Conservation (phyloP, 805 yeast species). For the Yamadazyma akitaensis region DNA sequence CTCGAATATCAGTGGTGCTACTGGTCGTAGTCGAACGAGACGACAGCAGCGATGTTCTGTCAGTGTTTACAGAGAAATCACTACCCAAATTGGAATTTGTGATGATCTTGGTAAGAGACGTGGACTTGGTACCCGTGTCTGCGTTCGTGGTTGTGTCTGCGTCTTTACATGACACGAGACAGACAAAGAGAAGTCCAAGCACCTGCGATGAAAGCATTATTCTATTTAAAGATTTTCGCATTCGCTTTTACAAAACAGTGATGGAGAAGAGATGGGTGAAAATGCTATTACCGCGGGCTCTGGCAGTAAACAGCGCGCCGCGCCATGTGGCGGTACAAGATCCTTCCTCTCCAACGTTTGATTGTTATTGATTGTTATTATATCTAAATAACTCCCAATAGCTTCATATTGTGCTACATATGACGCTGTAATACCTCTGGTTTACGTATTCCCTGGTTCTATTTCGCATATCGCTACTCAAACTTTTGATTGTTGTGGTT, state of each 20-base stretch:
- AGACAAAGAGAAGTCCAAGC: neutral
- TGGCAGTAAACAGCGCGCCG: too few species aligned
- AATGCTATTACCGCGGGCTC: neutral
- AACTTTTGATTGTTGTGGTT: too few species aligned
- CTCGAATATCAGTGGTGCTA: neutral
- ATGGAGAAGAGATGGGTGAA: neutral
- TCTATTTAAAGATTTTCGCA: slow-evolving; percentile 1
- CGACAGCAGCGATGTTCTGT: slow-evolving; percentile 1
- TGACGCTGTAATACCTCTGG: neutral
- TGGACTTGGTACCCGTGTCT: neutral
- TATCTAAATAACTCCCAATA: too few species aligned
- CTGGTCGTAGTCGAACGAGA: neutral
- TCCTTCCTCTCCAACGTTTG: too few species aligned
- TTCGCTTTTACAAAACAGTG: neutral
- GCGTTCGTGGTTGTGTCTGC: neutral
- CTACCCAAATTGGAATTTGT: slow-evolving; percentile 14
- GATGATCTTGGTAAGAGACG: slow-evolving; percentile 9
- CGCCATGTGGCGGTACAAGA: too few species aligned
- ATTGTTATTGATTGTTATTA: too few species aligned
- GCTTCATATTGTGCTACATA: too few species aligned
- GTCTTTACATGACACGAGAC: neutral
- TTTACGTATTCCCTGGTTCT: neutral
- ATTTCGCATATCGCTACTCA: too few species aligned
- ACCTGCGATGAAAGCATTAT: neutral
- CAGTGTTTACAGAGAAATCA: slow-evolving; percentile 14